Evolutionary conservation across 805 yeast genomes (phyloP).

Genomic region (Yamadazyma phyllophila): DNA sequence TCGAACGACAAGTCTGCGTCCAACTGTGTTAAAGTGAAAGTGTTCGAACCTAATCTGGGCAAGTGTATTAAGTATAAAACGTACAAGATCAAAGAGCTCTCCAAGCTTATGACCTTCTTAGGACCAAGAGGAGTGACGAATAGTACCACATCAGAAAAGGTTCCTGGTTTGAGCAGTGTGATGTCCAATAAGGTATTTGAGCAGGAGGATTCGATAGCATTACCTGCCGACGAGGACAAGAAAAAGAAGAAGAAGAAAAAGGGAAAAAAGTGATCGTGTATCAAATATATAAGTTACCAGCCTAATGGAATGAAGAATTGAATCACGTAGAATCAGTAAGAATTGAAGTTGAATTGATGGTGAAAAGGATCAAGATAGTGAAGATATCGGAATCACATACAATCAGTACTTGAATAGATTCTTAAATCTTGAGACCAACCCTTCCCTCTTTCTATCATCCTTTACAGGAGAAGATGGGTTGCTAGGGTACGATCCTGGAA

Average conservation of each 20-base stretch:
- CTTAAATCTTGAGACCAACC: slow-evolving; percentile 29
- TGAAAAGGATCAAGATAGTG: too few species aligned
- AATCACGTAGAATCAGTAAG: neutral
- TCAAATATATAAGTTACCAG: neutral
- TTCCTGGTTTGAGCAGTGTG: slow-evolving; percentile 37
- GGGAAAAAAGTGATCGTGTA: slow-evolving; percentile 24
- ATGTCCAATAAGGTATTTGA: slow-evolving; percentile 38
- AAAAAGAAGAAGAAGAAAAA: slow-evolving; percentile 32
- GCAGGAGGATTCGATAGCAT: slow-evolving; percentile 13
- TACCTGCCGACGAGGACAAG: slow-evolving; percentile 9
- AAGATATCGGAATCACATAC: too few species aligned
- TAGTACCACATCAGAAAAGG: slow-evolving; percentile 7
- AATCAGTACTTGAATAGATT: slow-evolving; percentile 31
- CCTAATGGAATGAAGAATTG: slow-evolving; percentile 1
- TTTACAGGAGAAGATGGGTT: slow-evolving; percentile 15
- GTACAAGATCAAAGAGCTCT: slow-evolving; percentile 66
- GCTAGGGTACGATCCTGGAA: slow-evolving; percentile 8
- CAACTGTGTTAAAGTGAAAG: slow-evolving; percentile 50
- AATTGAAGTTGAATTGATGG: too few species aligned
- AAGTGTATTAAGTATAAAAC: slow-evolving; percentile 58
- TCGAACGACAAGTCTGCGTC: slow-evolving; percentile 21
- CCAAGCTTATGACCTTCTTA: slow-evolving; percentile 65
- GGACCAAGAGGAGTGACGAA: slow-evolving; percentile 64
- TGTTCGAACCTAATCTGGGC: slow-evolving; percentile 64
- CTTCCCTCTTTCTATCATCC: slow-evolving; percentile 20